Evolutionary conservation across 768 basidiomycete genomes (phyloP).

Genomic region (Leccinum arenicola): DNA sequence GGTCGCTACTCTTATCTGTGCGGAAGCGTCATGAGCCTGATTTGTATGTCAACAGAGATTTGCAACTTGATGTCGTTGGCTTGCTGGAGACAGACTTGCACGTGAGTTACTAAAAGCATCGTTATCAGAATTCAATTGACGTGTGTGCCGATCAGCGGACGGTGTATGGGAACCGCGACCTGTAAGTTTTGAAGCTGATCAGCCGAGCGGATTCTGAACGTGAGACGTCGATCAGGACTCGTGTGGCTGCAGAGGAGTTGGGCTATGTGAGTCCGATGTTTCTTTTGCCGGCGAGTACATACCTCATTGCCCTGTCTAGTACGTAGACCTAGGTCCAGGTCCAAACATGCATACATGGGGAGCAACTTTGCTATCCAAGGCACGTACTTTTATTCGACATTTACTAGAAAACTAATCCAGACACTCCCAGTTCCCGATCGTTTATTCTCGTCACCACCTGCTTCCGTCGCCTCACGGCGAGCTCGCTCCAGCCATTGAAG

Average conservation of each 20-base stretch:
- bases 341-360: conserved; percentile 92
- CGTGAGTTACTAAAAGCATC: conserved; percentile 41
- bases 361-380: conserved; percentile 77
- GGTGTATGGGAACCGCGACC: conserved; percentile 81
- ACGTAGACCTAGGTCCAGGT: conserved; percentile 87
- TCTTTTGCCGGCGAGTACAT: neutral
- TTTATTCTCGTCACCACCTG: conserved; percentile 81
- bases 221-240: conserved; percentile 48
- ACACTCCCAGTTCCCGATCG: conserved; percentile 70
- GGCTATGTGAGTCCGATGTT: conserved; percentile 62
- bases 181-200: conserved; percentile 42
- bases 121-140: neutral
- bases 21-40: neutral
- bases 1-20: conserved; percentile 34
- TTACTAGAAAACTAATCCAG: neutral
- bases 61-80: conserved; percentile 84
- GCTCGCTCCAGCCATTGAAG: conserved; percentile 87
- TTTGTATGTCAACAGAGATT: conserved; percentile 46
- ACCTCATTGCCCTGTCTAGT: conserved; percentile 38
- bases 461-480: conserved; percentile 85
- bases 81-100: conserved; percentile 84
- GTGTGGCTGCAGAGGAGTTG: conserved; percentile 71
- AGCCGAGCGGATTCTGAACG: neutral
- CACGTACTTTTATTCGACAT: conserved; percentile 13
- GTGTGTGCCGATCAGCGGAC: conserved; percentile 43